Conservation (phyloP, 768 basidiomycete species). For the Rhodosporidiobolus sp. region DNA sequence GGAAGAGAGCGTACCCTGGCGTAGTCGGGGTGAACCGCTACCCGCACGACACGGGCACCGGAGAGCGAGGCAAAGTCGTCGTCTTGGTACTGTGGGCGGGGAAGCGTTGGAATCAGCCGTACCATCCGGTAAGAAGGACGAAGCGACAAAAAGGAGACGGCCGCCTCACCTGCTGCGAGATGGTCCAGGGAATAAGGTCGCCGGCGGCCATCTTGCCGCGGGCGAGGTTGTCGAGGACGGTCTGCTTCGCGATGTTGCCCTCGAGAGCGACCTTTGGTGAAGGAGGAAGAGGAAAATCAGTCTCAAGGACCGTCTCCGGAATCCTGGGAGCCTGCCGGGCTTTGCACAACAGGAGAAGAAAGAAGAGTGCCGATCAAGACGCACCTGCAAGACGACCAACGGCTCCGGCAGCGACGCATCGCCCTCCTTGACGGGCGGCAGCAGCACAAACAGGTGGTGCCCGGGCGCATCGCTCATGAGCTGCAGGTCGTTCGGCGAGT, state of each 20-base stretch:
- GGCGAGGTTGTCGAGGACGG: constrained; percentile 78
- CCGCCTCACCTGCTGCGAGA: constrained; percentile 62
- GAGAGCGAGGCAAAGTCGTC: constrained; percentile 85
- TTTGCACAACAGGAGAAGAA: background rate
- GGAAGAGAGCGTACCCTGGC: constrained; percentile 61
- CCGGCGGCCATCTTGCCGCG: constrained; percentile 82
- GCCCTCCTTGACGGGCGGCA: constrained; percentile 86
- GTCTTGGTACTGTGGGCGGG: constrained; percentile 82
- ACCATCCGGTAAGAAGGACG: background rate
- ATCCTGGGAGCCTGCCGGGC: too few species aligned
- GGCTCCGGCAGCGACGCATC: constrained; percentile 79
- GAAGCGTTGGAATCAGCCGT: too few species aligned
- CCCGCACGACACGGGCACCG: constrained; percentile 83
- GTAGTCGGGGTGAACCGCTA: constrained; percentile 95
- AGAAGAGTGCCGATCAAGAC: background rate
- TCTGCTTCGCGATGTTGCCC: constrained; percentile 80
- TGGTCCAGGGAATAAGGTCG: constrained; percentile 96
- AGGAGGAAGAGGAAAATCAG: background rate
- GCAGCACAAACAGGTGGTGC: constrained; percentile 90
- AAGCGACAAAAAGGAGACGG: too few species aligned
- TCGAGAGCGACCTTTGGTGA: constrained; percentile 72
- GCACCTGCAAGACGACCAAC: constrained; percentile 77
- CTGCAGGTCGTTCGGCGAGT: constrained; percentile 98
- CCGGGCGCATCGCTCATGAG: constrained; percentile 94
- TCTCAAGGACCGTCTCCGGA: too few species aligned